Percentiles rank a stretch among this genome's conserved stretches.
These are phyloP conservation scores for Ustilago trichophora DNA, from an alignment of 1,284 basidiomycete species.

Conservation along the genomic window DNA sequence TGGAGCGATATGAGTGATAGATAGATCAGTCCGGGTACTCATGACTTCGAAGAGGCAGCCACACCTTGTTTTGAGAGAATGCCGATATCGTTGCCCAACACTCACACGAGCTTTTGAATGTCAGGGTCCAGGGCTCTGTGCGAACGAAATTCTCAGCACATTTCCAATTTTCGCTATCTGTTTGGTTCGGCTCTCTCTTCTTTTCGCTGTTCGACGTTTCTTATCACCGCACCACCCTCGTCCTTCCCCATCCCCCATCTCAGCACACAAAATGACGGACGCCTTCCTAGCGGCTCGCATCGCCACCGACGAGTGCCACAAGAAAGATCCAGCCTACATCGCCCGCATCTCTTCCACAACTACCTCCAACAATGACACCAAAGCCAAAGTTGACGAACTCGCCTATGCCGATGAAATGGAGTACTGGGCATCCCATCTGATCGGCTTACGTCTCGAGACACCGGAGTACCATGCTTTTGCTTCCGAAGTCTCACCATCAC, in stretches of 20 bases:
- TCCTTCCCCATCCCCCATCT: not conserved
- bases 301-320: constrained; percentile 49
- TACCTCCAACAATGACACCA: not conserved
- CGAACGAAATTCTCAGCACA: too few species aligned
- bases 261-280: too few species aligned
- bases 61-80: too few species aligned
- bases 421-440: constrained; percentile 30
- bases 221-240: not conserved
- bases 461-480: constrained; percentile 28
- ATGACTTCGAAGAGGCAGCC: too few species aligned
- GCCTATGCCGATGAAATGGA: constrained; percentile 61
- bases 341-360: constrained; percentile 4
- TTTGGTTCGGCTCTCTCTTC: not conserved
- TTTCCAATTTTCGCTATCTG: constrained; percentile 5
- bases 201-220: not conserved
- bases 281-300: constrained; percentile 34
- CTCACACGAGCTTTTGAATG: too few species aligned
- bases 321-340: constrained; percentile 46
- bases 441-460: constrained; percentile 28
- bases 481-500: constrained; percentile 14
- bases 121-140: too few species aligned
- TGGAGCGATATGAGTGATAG: too few species aligned
- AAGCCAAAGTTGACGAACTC: constrained; percentile 53
- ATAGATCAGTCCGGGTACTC: too few species aligned
- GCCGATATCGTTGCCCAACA: too few species aligned